Percentiles rank a stretch among this genome's conserved stretches.
phyloP scores from a whole-genome alignment of 2,329 filamentous ascomycete genomes.

The Colletotrichum orbiculare region DNA sequence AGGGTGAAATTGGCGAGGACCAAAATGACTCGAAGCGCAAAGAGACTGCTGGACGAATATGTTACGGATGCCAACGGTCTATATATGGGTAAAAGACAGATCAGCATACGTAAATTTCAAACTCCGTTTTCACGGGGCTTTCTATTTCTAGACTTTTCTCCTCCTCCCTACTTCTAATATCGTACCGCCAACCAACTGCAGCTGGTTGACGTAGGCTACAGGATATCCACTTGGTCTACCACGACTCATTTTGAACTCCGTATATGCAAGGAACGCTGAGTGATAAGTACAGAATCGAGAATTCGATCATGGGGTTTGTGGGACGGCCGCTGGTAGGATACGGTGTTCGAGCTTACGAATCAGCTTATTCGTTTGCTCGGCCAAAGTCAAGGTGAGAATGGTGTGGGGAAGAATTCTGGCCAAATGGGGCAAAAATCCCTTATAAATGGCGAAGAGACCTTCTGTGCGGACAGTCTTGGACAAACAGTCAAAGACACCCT shows the following conservation, averaged over 20 bases:
- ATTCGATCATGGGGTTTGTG: conserved; percentile 43
- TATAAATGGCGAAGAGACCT: conserved; percentile 93
- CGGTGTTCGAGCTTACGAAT: conserved; percentile 80
- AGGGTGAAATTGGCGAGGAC: conserved; percentile 66
- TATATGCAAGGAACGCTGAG: conserved; percentile 35
- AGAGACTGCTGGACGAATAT: conserved; percentile 57
- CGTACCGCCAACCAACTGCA: background rate
- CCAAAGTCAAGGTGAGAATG: conserved; percentile 89
- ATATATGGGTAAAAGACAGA: conserved; percentile 57
- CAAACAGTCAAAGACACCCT: conserved; percentile 90
- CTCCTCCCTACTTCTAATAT: background rate
- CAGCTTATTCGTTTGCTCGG: conserved; percentile 96
- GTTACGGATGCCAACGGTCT: conserved; percentile 80
- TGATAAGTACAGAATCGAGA: conserved; percentile 25
- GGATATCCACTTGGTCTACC: conserved; percentile 10
- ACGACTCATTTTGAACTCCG: conserved; percentile 31
- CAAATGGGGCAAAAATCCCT: conserved; percentile 95
- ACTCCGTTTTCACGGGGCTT: background rate
- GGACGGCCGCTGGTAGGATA: conserved; percentile 57
- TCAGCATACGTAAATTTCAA: conserved; percentile 8
- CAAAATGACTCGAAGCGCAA: conserved; percentile 41
- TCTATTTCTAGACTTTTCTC: background rate
- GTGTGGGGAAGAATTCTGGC: conserved; percentile 96
- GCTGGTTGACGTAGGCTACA: conserved; percentile 10
- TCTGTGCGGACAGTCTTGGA: conserved; percentile 92